phyloP scores from a whole-genome alignment of 2,329 filamentous ascomycete species.

The Arthroderma uncinatum region DNA sequence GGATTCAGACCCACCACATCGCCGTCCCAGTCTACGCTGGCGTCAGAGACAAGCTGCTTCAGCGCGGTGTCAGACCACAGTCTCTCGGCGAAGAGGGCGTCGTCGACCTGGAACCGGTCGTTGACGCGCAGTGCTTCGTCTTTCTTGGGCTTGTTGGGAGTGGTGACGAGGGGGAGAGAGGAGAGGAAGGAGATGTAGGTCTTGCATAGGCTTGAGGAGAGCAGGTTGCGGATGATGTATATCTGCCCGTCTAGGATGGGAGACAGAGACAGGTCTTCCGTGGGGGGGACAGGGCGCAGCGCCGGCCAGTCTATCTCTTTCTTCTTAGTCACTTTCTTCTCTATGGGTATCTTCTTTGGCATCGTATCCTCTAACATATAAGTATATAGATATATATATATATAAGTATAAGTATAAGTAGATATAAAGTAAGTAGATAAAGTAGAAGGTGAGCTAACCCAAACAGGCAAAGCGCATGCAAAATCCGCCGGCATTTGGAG shows the following conservation, averaged over 20 bases:
- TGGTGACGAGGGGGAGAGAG: slow-evolving; percentile 61
- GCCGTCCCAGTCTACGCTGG: slow-evolving; percentile 55
- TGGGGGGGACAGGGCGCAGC: slow-evolving; percentile 57
- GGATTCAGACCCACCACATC: slow-evolving; percentile 73
- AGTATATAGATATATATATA: too few relatives aligned
- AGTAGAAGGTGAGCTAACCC: neutral
- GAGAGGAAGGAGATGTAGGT: slow-evolving; percentile 64
- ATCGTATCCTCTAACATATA: too few relatives aligned
- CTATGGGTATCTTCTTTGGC: neutral
- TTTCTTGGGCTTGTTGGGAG: slow-evolving; percentile 64
- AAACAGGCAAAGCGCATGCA: neutral
- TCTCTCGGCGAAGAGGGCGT: slow-evolving; percentile 59
- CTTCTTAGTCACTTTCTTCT: neutral
- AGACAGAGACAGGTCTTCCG: slow-evolving; percentile 51
- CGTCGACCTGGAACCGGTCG: slow-evolving; percentile 75
- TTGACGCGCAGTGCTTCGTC: slow-evolving; percentile 78
- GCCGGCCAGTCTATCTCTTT: neutral
- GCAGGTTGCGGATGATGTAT: slow-evolving; percentile 60
- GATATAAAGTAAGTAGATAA: neutral
- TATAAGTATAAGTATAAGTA: neutral
- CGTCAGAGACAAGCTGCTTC: slow-evolving; percentile 42
- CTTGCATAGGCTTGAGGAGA: slow-evolving; percentile 62
- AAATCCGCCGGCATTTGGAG: neutral
- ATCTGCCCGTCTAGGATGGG: slow-evolving; percentile 55
- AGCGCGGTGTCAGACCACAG: slow-evolving; percentile 71